These are phyloP conservation scores for Tolypocladium amazonense DNA, from an alignment of 2,329 filamentous ascomycete genomes.

Conservation along the genomic window DNA sequence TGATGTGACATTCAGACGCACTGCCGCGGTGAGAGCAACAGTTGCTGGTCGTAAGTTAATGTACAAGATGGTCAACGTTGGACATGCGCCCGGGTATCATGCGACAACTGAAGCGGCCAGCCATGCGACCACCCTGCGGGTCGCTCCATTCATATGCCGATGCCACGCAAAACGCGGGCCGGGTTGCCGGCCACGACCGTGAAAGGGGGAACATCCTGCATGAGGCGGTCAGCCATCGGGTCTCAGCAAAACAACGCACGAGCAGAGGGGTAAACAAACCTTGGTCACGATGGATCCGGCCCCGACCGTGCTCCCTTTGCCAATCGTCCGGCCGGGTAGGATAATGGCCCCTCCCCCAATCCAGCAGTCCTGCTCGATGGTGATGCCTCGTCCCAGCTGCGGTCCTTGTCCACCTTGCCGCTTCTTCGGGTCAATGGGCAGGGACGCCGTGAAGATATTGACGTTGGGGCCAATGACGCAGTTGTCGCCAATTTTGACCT, in stretches of 20 bases:
- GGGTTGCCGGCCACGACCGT: conserved; percentile 63
- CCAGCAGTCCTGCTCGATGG: conserved; percentile 79
- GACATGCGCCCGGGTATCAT: conserved; percentile 17
- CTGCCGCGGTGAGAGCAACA: not conserved
- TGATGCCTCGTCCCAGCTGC: conserved; percentile 59
- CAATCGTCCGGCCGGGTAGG: conserved; percentile 69
- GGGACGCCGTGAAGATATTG: conserved; percentile 68
- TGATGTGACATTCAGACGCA: not conserved
- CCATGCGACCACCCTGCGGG: not conserved
- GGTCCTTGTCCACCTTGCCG: conserved; percentile 64
- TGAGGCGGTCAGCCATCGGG: not conserved
- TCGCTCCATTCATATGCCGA: conserved; percentile 19
- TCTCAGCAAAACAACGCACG: not conserved
- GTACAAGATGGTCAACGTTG: conserved; percentile 8
- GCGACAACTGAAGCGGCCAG: conserved; percentile 7
- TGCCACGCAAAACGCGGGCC: conserved; percentile 42
- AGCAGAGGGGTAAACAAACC: conserved; percentile 26
- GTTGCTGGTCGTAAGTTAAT: conserved; percentile 1
- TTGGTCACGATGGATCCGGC: conserved; percentile 81
- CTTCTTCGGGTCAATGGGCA: conserved; percentile 61
- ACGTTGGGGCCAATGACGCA: conserved; percentile 75
- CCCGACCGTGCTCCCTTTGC: conserved; percentile 67
- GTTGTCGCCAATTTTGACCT: conserved; percentile 70
- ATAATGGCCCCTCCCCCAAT: conserved; percentile 70
- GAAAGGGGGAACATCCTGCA: conserved; percentile 52